Base-by-base conservation (phyloP, 2,329 filamentous ascomycete genomes). In the Fusarium denticulatum region DNA sequence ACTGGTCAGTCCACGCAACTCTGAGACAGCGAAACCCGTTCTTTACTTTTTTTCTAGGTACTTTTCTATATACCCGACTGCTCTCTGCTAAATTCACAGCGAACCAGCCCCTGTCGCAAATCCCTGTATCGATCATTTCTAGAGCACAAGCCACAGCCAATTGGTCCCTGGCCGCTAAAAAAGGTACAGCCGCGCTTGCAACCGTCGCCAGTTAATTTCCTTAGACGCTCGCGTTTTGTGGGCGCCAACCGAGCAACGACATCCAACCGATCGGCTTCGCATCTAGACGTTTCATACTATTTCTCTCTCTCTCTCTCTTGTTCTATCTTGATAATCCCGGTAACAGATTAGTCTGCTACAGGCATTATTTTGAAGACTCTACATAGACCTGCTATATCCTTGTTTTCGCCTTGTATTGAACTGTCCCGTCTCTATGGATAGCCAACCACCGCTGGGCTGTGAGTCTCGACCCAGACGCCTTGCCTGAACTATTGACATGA, bases 111-210 rank as follows among this genome's bases (percentile, higher is more conserved):
- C 56, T 73, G 65, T 43, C 56, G 20, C 34, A 72, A 18, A 58
- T 66, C 67, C 64, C 62, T 74, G 69, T 42, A 70, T 56, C 61
- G 59, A 64, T 61, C 47, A 40, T 45, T 49, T 64, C 15, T 39
- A 49, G 26, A 34, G 43, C 37, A 47, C 46, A 28, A 50, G 64
- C 60, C 61, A 63, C 55, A 58, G 71, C 75, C 75, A 74, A 77
- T 77, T 72, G 75, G 60, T 39, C 40, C 32, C n/a, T 40, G 30
- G 46, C 61, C 43, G 47, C 63, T 22, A 58, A 45, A 43, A 42
- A 40, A 56, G 57, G 59, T 43, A 70, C 37, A 47, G 62, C 74
- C 74, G 75, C 75, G 75, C 75, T 77, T 77, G 73, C 63, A 71
- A 73, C 61, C 55, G 49, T 37, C 39, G 50, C 68, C 69, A 66